A percentile compares a stretch with the other conserved stretches of the same genome.
phyloP scores from a whole-genome alignment of 352 stramenopile genomes.

The Pythium aphanidermatum region DNA sequence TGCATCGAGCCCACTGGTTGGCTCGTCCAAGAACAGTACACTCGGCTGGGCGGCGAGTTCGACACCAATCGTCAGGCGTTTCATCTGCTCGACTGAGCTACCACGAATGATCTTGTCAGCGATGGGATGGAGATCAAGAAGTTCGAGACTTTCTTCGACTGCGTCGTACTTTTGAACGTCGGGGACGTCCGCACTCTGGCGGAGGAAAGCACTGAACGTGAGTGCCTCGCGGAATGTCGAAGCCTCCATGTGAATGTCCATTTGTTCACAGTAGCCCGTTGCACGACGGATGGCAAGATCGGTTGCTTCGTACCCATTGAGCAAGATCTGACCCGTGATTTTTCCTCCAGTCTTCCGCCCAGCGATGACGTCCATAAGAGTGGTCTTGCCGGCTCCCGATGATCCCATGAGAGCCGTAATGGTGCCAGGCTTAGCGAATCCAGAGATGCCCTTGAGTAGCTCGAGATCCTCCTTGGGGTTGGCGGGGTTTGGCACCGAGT shows the following conservation, averaged over 20 bases:
- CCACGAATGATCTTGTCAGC: conserved; percentile 34
- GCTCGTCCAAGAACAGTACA: conserved; percentile 76
- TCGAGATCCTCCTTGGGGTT: conserved; percentile 29
- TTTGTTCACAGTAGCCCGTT: conserved; percentile 62
- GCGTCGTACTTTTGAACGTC: conserved; percentile 28
- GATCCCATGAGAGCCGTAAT: conserved; percentile 75
- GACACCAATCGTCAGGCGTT: conserved; percentile 48
- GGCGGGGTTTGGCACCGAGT: conserved; percentile 27
- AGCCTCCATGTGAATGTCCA: conserved; percentile 73
- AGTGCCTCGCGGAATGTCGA: conserved; percentile 84
- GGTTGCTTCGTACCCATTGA: conserved; percentile 85
- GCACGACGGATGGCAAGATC: conserved; percentile 34
- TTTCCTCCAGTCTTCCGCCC: conserved; percentile 87
- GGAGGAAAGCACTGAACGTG: conserved; percentile 75
- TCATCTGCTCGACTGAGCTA: conserved; percentile 40
- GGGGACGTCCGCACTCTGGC: conserved; percentile 24
- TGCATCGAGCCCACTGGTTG: conserved; percentile 80
- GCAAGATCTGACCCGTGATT: conserved; percentile 77
- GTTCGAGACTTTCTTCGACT: conserved; percentile 35
- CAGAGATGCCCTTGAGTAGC: conserved; percentile 54
- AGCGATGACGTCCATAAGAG: conserved; percentile 93
- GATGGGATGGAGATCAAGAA: conserved; percentile 27
- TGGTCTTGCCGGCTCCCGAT: conserved; percentile 90
- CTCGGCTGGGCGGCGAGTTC: conserved; percentile 71
- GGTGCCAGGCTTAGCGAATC: conserved; percentile 36